Evolutionary conservation across 805 yeast species (phyloP).

Genomic region (Tetrapisispora nanseiensis): DNA sequence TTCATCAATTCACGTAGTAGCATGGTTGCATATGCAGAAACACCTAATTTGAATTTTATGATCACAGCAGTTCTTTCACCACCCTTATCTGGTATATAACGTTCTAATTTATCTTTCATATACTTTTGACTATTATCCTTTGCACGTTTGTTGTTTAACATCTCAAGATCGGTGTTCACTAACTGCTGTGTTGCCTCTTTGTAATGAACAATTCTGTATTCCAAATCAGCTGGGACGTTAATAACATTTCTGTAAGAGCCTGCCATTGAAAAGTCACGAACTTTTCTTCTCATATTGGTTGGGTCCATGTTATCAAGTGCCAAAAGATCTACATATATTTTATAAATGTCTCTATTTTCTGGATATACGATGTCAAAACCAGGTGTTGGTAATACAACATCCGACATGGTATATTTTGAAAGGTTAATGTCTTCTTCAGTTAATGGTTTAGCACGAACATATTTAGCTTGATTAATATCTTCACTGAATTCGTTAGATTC

Average conservation of each 20-base stretch:
- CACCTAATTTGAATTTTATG: slow-evolving; percentile 65
- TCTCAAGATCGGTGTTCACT: slow-evolving; percentile 68
- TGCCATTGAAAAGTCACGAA: slow-evolving; percentile 80
- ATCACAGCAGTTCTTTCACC: slow-evolving; percentile 60
- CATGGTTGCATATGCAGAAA: slow-evolving; percentile 95
- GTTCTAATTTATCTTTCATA: slow-evolving; percentile 24
- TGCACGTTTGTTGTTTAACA: slow-evolving; percentile 33
- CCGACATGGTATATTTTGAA: slow-evolving; percentile 57
- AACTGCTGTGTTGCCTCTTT: slow-evolving; percentile 56
- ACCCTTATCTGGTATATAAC: slow-evolving; percentile 29
- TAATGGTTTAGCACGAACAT: slow-evolving; percentile 60
- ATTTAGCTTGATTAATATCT: slow-evolving; percentile 51
- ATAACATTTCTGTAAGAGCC: slow-evolving; percentile 80
- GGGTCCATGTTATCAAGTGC: slow-evolving; percentile 76
- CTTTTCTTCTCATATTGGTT: slow-evolving; percentile 69
- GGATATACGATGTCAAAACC: slow-evolving; percentile 92
- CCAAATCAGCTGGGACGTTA: slow-evolving; percentile 53
- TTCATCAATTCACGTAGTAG: slow-evolving; percentile 86
- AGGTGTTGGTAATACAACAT: slow-evolving; percentile 91
- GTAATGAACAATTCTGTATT: slow-evolving; percentile 55
- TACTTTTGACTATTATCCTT: slow-evolving; percentile 26
- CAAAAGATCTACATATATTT: slow-evolving; percentile 66
- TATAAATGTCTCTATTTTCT: slow-evolving; percentile 45
- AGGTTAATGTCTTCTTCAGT: slow-evolving; percentile 61
- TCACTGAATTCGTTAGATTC: slow-evolving; percentile 52